phyloP scores from a whole-genome alignment of 2,329 filamentous ascomycete genomes.

The Sclerotinia sclerotiorum region DNA sequence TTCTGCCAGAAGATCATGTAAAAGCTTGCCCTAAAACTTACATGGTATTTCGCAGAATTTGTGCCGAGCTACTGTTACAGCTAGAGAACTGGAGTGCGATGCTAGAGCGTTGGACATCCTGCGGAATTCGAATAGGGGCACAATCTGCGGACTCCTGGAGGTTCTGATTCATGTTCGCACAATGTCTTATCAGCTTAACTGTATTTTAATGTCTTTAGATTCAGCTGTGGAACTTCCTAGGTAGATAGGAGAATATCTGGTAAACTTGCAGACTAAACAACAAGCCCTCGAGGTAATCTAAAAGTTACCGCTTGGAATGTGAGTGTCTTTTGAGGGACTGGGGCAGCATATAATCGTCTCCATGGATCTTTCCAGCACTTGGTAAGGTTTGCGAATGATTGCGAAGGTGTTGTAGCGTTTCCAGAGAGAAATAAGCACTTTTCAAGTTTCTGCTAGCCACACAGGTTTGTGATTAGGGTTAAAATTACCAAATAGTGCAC shows the following conservation, averaged over 20 bases:
- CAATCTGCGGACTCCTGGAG: accelerated
- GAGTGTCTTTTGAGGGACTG: neutral
- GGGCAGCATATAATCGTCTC: neutral
- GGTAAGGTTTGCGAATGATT: neutral
- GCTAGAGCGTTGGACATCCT: too few species aligned
- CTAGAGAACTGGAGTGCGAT: neutral
- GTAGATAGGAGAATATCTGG: neutral
- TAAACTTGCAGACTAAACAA: neutral
- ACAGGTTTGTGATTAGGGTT: neutral
- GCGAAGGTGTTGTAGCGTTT: accelerated
- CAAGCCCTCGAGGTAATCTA: neutral
- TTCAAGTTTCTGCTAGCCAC: too few species aligned
- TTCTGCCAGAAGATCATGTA: neutral
- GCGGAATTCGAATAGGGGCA: neutral
- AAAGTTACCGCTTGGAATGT: neutral
- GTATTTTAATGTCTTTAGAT: too few species aligned
- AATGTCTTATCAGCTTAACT: accelerated
- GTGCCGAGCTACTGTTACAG: neutral
- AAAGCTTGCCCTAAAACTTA: neutral
- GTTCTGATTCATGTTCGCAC: too few species aligned
- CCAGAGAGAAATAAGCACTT: neutral
- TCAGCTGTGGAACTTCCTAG: accelerated
- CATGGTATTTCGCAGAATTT: accelerated
- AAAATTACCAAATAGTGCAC: neutral
- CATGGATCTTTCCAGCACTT: neutral